phyloP scores from a whole-genome alignment of 805 yeast species.

The Zygotorulaspora sp. region DNA sequence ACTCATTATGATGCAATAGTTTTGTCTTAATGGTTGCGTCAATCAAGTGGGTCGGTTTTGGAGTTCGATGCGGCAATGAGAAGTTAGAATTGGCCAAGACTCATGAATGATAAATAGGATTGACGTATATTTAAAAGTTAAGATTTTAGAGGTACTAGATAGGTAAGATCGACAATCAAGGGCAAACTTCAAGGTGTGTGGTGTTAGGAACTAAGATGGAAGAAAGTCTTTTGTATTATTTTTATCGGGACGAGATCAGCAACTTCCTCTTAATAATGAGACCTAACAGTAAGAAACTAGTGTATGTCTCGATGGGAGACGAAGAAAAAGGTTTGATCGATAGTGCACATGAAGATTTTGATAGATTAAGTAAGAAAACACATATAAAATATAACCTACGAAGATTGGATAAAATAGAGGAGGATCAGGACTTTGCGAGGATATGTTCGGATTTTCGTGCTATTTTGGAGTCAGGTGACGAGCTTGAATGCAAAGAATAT shows the following conservation, averaged over 20 bases:
- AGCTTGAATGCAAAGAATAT: conserved; percentile 5
- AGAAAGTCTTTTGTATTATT: conserved; percentile 14
- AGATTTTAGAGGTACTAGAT: too few relatives aligned
- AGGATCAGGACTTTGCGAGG: conserved; percentile 1
- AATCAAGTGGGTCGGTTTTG: too few relatives aligned
- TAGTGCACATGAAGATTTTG: conserved; percentile 13
- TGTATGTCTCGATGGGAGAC: conserved; percentile 20
- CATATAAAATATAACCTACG: conserved; percentile 12
- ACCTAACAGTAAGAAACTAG: conserved; percentile 13
- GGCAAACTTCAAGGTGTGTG: too few relatives aligned
- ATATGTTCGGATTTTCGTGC: conserved; percentile 2
- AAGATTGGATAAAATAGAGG: background rate
- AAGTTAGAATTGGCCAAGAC: too few relatives aligned
- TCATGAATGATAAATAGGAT: too few relatives aligned
- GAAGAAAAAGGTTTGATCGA: conserved; percentile 13
- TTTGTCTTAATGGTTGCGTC: too few relatives aligned
- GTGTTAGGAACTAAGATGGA: too few relatives aligned
- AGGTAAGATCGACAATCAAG: too few relatives aligned
- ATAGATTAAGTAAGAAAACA: conserved; percentile 16
- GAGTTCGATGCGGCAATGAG: too few relatives aligned
- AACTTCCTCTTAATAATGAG: conserved; percentile 17
- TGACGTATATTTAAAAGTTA: too few relatives aligned
- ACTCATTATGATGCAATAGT: too few relatives aligned
- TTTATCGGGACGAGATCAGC: conserved; percentile 12
- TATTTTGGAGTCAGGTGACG: conserved; percentile 5